Conservation (phyloP, 2,329 filamentous ascomycete genomes). For the Sporothrix mexicana region DNA sequence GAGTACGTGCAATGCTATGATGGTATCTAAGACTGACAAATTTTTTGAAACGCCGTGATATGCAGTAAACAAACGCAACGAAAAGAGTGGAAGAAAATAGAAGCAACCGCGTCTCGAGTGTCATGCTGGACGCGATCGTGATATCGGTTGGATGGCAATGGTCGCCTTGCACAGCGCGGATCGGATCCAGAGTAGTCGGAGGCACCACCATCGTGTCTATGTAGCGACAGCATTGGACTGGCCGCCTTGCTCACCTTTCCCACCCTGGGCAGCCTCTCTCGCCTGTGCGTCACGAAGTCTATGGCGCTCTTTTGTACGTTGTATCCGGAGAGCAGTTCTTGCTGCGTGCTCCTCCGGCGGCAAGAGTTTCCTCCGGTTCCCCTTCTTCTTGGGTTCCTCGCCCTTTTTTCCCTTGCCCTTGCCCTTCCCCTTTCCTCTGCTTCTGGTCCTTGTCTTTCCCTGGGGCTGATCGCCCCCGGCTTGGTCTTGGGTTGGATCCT, state of each 20-base stretch:
- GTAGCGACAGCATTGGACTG: not conserved
- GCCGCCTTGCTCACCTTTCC: not conserved
- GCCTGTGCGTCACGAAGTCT: too few species aligned
- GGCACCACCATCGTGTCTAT: not conserved
- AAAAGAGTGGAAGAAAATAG: not conserved
- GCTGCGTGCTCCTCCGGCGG: too few species aligned
- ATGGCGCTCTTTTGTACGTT: too few species aligned
- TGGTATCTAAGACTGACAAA: not conserved
- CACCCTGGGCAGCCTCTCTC: too few species aligned
- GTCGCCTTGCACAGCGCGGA: too few species aligned
- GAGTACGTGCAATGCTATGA: conserved; percentile 18
- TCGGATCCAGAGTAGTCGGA: too few species aligned
- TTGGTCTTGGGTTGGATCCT: not conserved
- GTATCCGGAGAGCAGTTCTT: too few species aligned
- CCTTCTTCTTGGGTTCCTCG: not conserved
- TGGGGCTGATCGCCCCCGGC: not conserved
- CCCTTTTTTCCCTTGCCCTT: not conserved
- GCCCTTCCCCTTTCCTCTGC: too few species aligned
- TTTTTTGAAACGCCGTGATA: conserved; percentile 15
- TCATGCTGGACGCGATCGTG: too few species aligned
- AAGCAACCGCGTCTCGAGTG: too few species aligned
- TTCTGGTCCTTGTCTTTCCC: not conserved
- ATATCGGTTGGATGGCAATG: too few species aligned
- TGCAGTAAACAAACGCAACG: conserved; percentile 4
- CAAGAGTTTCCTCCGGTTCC: too few species aligned